Evolutionary conservation across 163 green algal genomes (phyloP).

Genomic region (Dunaliella salina): DNA sequence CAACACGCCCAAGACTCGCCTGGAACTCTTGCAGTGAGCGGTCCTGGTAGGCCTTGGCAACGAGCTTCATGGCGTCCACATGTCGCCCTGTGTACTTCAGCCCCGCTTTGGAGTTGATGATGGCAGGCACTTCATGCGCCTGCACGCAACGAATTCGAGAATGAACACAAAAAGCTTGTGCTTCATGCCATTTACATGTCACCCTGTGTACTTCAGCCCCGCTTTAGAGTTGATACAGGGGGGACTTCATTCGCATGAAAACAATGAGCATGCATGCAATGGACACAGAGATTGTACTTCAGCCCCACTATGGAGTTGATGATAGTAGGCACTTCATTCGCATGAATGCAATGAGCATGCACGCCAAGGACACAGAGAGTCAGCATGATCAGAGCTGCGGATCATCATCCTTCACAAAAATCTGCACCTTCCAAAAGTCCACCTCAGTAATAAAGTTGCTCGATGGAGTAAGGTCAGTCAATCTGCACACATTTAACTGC

Average conservation of each 20-base stretch:
- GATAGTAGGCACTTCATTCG: slow-evolving; percentile 76
- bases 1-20: slow-evolving; percentile 15
- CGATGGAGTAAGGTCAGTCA: too few species aligned
- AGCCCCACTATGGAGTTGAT: slow-evolving; percentile 88
- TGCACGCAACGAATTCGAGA: slow-evolving; percentile 2
- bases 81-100: slow-evolving; percentile 83
- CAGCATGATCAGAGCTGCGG: too few species aligned
- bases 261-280: too few species aligned
- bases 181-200: slow-evolving; percentile 85
- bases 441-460: too few species aligned
- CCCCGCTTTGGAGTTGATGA: slow-evolving; percentile 89
- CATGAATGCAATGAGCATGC: slow-evolving; percentile 4
- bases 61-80: slow-evolving; percentile 86
- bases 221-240: slow-evolving; percentile 87
- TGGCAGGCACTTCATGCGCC: slow-evolving; percentile 69
- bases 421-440: too few species aligned
- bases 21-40: slow-evolving; percentile 85
- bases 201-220: slow-evolving; percentile 84
- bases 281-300: slow-evolving; percentile 69
- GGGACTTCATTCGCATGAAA: slow-evolving; percentile 64
- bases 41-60: slow-evolving; percentile 83
- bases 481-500: too few species aligned
- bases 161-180: slow-evolving; percentile 19
- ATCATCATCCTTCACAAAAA: too few species aligned
- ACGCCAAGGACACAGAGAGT: too few species aligned